Base-by-base conservation (phyloP, 495 filamentous ascomycete genomes). In the Antarctomyces pellizariae region DNA sequence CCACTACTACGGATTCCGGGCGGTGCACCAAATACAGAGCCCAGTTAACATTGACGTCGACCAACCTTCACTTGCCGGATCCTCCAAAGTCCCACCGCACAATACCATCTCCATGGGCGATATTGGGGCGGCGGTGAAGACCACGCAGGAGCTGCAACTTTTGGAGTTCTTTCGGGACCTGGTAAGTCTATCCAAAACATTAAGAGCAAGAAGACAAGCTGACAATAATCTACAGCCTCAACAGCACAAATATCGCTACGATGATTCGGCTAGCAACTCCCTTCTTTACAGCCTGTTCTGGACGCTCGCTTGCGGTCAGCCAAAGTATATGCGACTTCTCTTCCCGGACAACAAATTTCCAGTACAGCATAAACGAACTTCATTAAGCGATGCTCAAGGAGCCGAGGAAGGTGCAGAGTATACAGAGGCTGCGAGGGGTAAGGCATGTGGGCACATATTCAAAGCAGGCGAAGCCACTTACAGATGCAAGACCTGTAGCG, bases 391-490 rank as follows among this genome's bases (percentile, higher is more conserved):
- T 29, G 82, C 80, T 12, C 89, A 93, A 42, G 86, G 84, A n/a
- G 75, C 79, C 5, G 57, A 74, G 24, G 83, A 91, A 37, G 86
- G 86, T 7, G 78, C 84, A 3, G 86, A 97, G 45, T 97, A 95
- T 47, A 89, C 76, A 26, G 76, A 78, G 35, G 74, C 73, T 16
- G 86, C 89, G 23, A 65, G 83, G 38, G 86, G 86, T 26, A 90
- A 84, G 46, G 68, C 77, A n/a, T 97, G 86, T 44, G 86, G 86
- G 5, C 86, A 97, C 54, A 95, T 97, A 34, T 89, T 95, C 57
- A 74, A 77, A 46, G 57, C 57, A 15, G 86, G 83, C 2, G 86
- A 97, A 52, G 78, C 82, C 21, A 79, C 80, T 19, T 97, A 93
- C 40, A 64, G 72, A 26, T 97, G 86, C 57, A 73, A 76, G 44